These are phyloP conservation scores for Phanerochaete carnosa DNA, from an alignment of 768 basidiomycete genomes.

Conservation along the genomic window DNA sequence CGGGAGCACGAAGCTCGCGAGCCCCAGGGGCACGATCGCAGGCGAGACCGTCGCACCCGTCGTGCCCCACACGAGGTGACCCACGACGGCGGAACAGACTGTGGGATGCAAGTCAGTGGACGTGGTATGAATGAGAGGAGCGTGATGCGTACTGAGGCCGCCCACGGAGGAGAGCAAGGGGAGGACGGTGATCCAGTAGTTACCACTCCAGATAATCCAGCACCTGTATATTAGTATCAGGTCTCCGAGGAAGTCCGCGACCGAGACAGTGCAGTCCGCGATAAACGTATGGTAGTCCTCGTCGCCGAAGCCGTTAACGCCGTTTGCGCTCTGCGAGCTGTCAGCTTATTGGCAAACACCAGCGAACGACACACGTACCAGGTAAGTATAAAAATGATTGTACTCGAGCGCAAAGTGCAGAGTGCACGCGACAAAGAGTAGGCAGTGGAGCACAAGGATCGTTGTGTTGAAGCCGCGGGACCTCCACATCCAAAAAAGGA, in stretches of 20 bases:
- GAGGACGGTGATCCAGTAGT: slow-evolving; percentile 29
- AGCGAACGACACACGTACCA: slow-evolving; percentile 23
- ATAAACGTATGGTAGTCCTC: slow-evolving; percentile 30
- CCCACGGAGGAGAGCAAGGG: slow-evolving; percentile 32
- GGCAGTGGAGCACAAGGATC: slow-evolving; percentile 24
- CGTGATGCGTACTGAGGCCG: slow-evolving; percentile 29
- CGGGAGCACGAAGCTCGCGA: slow-evolving; percentile 35
- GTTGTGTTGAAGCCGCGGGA: slow-evolving; percentile 18
- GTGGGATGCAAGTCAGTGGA: not conserved
- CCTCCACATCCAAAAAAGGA: slow-evolving; percentile 11
- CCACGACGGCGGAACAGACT: not conserved
- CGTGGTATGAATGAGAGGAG: not conserved
- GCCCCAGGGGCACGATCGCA: slow-evolving; percentile 31
- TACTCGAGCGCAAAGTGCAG: slow-evolving; percentile 33
- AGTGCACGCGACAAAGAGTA: slow-evolving; percentile 33
- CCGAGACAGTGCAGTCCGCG: slow-evolving; percentile 33
- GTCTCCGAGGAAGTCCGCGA: slow-evolving; percentile 35
- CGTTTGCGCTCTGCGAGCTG: slow-evolving; percentile 18
- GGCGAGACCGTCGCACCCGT: slow-evolving; percentile 31
- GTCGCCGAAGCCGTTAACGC: slow-evolving; percentile 23
- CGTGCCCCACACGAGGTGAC: slow-evolving; percentile 21
- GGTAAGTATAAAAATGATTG: slow-evolving; percentile 28
- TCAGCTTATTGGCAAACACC: not conserved
- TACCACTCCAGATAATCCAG: slow-evolving; percentile 37
- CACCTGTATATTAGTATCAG: slow-evolving; percentile 38